Percentiles rank a stretch among this genome's conserved stretches.
These are phyloP conservation scores for Pyricularia pennisetigena DNA, from an alignment of 2,329 filamentous ascomycete genomes.

Conservation along the genomic window DNA sequence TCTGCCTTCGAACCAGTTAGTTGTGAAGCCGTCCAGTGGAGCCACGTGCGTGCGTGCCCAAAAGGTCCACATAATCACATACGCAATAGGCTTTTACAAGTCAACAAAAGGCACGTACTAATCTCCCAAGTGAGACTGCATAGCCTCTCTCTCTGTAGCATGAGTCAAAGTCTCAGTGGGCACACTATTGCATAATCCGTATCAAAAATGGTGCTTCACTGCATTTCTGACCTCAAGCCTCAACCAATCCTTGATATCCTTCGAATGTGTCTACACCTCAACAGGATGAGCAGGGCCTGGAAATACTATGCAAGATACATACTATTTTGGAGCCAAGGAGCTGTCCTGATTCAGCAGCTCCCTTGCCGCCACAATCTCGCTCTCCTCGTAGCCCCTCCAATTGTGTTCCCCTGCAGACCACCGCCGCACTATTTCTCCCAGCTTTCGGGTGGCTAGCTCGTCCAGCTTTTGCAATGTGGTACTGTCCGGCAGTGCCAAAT, in stretches of 20 bases:
- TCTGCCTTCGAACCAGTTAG: not conserved
- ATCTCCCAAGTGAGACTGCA: not conserved
- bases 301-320: not conserved
- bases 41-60: not conserved
- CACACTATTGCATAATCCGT: not conserved
- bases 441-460: constrained; percentile 61
- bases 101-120: not conserved
- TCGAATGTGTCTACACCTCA: not conserved
- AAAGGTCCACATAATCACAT: not conserved
- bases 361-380: constrained; percentile 62
- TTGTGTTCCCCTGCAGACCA: constrained; percentile 48
- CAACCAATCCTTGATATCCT: not conserved
- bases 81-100: not conserved
- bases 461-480: constrained; percentile 58
- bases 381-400: constrained; percentile 64
- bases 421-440: constrained; percentile 65
- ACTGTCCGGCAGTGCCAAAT: constrained; percentile 42
- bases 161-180: not conserved
- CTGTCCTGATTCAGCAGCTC: constrained; percentile 52
- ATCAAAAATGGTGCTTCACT: not conserved
- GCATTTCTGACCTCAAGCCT: not conserved
- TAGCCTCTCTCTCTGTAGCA: not conserved
- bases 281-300: not conserved
- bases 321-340: constrained; percentile 30
- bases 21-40: not conserved